A percentile compares a stretch with the other conserved stretches of the same genome.
Evolutionary conservation across 169 alveolate species (phyloP).

Genomic region (Cryptosporidium viatorum): DNA sequence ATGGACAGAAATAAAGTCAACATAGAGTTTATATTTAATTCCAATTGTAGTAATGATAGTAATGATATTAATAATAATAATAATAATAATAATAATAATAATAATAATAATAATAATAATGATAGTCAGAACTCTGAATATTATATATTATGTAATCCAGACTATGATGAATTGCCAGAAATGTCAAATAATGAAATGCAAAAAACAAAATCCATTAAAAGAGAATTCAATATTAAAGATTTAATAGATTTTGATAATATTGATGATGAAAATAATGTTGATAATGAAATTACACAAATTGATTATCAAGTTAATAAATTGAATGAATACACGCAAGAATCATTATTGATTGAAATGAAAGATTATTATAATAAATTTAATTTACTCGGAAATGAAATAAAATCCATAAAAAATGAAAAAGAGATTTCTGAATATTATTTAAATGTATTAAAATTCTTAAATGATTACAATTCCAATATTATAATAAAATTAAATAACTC

Average conservation of each 20-base stretch:
- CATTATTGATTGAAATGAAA: not conserved
- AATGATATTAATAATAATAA: not conserved
- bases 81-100: not conserved
- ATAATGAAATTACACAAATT: not conserved
- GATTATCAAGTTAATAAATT: conserved; percentile 8
- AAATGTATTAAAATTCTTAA: conserved; percentile 12
- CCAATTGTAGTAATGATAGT: not conserved
- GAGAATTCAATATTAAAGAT: not conserved
- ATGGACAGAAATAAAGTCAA: not conserved
- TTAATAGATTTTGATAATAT: not conserved
- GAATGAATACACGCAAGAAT: not conserved
- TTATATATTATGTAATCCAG: conserved; percentile 12
- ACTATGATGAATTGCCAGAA: conserved; percentile 41
- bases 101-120: not conserved
- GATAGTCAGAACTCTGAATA: not conserved
- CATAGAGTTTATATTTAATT: conserved; percentile 4
- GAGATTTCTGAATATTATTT: conserved; percentile 24
- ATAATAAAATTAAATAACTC: not conserved
- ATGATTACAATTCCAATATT: conserved; percentile 4
- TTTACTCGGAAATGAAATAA: not conserved
- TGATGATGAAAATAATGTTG: not conserved
- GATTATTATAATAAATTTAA: not conserved
- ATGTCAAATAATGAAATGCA: not conserved
- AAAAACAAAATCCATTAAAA: not conserved
- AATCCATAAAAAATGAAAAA: not conserved